These are phyloP conservation scores for Penicillium simplicissimum DNA, from an alignment of 495 filamentous ascomycete species.

Conservation along the genomic window DNA sequence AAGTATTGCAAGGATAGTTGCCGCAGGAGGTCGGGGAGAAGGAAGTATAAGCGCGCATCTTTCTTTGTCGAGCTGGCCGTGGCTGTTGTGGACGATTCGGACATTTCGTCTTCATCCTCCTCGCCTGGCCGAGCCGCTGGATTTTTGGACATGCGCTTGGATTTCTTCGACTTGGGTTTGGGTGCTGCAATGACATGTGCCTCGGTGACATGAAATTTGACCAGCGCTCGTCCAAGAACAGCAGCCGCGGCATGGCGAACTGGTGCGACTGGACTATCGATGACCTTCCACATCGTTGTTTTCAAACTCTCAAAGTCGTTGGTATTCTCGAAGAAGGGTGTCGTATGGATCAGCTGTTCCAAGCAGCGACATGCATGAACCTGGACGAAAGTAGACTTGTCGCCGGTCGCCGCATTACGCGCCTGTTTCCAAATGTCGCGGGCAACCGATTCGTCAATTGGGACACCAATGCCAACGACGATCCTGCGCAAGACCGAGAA, in stretches of 20 bases:
- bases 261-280: slow-evolving; percentile 71
- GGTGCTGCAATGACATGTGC: slow-evolving; percentile 54
- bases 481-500: slow-evolving; percentile 79
- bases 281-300: slow-evolving; percentile 74
- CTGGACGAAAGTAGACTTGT: slow-evolving; percentile 83
- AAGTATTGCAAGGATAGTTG: slow-evolving; percentile 82
- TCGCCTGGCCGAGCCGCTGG: slow-evolving; percentile 65
- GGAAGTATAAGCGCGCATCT: slow-evolving; percentile 67
- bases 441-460: slow-evolving; percentile 80
- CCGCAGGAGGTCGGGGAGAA: slow-evolving; percentile 74
- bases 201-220: slow-evolving; percentile 74
- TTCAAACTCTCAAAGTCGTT: slow-evolving; percentile 88
- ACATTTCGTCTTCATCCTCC: slow-evolving; percentile 70
- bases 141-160: slow-evolving; percentile 71
- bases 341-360: slow-evolving; percentile 67
- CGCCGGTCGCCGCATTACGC: slow-evolving; percentile 69
- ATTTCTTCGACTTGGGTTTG: slow-evolving; percentile 70
- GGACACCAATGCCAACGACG: slow-evolving; percentile 65
- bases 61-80: slow-evolving; percentile 58
- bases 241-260: slow-evolving; percentile 87
- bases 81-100: slow-evolving; percentile 60
- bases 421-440: slow-evolving; percentile 94
- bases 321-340: slow-evolving; percentile 83
- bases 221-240: slow-evolving; percentile 73
- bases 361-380: slow-evolving; percentile 78